A percentile compares a stretch with the other conserved stretches of the same genome.
These are phyloP conservation scores for Hylodesmum podocarpum DNA, from an alignment of 306 rosid species.

Conservation along the genomic window DNA sequence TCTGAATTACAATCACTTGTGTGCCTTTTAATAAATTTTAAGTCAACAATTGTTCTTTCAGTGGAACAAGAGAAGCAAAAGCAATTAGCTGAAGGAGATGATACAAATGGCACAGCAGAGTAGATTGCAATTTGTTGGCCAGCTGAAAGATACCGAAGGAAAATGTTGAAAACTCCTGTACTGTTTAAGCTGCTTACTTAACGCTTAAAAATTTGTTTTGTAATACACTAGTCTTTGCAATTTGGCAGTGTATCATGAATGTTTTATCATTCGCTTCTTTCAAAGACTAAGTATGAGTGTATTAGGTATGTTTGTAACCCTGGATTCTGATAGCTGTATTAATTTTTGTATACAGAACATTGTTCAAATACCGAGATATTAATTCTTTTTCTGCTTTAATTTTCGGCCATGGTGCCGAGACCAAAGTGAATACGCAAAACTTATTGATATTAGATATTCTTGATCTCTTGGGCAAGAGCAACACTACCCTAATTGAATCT, in stretches of 20 bases:
- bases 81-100: slow-evolving; percentile 65
- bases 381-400: not conserved
- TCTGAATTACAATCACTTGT: not conserved
- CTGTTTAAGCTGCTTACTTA: slow-evolving; percentile 4
- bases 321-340: not conserved
- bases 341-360: not conserved
- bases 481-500: not conserved
- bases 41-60: slow-evolving; percentile 23
- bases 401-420: not conserved
- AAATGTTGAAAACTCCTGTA: not conserved
- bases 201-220: not conserved
- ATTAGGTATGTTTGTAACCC: not conserved
- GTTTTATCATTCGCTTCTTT: not conserved
- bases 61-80: slow-evolving; percentile 86
- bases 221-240: not conserved
- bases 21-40: not conserved
- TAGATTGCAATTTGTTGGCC: slow-evolving; percentile 21
- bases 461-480: not conserved
- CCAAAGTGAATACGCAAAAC: not conserved
- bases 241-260: not conserved
- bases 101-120: slow-evolving; percentile 37
- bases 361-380: not conserved
- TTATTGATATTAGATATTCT: not conserved
- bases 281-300: not conserved
- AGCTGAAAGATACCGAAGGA: not conserved